These are phyloP conservation scores for Botryotinia calthae DNA, from an alignment of 2,329 filamentous ascomycete genomes.

Conservation along the genomic window DNA sequence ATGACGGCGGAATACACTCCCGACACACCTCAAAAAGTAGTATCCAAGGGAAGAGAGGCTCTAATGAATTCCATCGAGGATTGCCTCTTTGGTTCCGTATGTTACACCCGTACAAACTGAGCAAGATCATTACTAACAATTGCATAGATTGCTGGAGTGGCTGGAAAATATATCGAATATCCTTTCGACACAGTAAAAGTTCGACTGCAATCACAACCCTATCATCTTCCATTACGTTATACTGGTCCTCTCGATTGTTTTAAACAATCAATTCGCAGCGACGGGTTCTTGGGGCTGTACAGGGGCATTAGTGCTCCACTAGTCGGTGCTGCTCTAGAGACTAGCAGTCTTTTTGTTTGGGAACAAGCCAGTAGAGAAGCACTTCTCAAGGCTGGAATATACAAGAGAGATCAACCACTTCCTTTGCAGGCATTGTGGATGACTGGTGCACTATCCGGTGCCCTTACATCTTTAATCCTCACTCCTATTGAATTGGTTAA, in stretches of 20 bases:
- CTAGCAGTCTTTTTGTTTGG: constrained; percentile 88
- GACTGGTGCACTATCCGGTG: constrained; percentile 83
- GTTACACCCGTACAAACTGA: constrained; percentile 34
- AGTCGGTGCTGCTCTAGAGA: constrained; percentile 87
- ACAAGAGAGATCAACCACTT: constrained; percentile 56
- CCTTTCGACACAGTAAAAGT: constrained; percentile 99
- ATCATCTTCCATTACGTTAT: constrained; percentile 77
- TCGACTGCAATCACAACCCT: constrained; percentile 90
- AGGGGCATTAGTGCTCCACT: constrained; percentile 90
- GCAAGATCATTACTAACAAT: constrained; percentile 18
- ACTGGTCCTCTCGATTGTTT: constrained; percentile 91
- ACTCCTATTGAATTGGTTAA: constrained; percentile 97
- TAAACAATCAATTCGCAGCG: constrained; percentile 73
- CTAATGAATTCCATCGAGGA: constrained; percentile 71
- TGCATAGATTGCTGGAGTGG: constrained; percentile 70
- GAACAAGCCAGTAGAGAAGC: constrained; percentile 71
- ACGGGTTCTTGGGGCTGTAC: constrained; percentile 76
- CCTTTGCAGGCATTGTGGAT: constrained; percentile 72
- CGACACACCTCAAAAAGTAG: constrained; percentile 17
- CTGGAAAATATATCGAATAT: constrained; percentile 96
- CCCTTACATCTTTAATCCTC: constrained; percentile 84
- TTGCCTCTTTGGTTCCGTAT: constrained; percentile 80
- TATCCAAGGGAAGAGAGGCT: constrained; percentile 31
- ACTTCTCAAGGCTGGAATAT: constrained; percentile 53
- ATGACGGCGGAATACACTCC: constrained; percentile 29